Evolutionary conservation across 2,329 filamentous ascomycete genomes (phyloP).

Genomic region (Alternaria angustiovoidea): DNA sequence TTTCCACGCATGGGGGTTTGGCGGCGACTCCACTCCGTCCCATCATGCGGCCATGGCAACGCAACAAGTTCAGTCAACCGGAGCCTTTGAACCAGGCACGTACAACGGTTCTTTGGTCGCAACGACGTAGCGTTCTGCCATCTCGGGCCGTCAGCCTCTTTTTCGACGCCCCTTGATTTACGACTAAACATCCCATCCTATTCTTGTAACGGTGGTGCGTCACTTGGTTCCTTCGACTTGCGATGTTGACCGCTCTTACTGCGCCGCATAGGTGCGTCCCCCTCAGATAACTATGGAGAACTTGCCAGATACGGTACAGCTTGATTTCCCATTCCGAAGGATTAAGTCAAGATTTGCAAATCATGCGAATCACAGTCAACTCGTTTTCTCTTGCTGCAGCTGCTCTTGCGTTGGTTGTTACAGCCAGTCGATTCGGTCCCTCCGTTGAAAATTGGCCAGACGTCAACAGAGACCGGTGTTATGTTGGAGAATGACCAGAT

Average conservation of each 20-base stretch:
- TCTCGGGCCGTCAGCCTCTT: not conserved
- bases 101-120: no score
- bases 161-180: not conserved
- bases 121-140: not conserved
- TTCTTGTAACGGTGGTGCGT: not conserved
- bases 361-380: not conserved
- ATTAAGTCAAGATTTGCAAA: not conserved
- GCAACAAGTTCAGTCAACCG: no score
- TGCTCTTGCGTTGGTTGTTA: not conserved
- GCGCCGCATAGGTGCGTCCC: not conserved
- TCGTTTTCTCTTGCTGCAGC: not conserved
- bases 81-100: no score
- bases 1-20: no score
- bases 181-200: not conserved
- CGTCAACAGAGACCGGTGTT: not conserved
- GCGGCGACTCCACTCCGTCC: no score
- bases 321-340: not conserved
- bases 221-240: not conserved
- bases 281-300: not conserved
- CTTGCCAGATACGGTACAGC: not conserved
- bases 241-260: not conserved
- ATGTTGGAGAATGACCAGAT: not conserved
- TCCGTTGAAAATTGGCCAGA: not conserved
- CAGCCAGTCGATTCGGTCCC: not conserved
- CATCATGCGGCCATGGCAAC: no score